Evolutionary conservation across 306 rosid species (phyloP), one percentile per base, ranked within the genome.

Genomic region (Quercus cerris): DNA sequence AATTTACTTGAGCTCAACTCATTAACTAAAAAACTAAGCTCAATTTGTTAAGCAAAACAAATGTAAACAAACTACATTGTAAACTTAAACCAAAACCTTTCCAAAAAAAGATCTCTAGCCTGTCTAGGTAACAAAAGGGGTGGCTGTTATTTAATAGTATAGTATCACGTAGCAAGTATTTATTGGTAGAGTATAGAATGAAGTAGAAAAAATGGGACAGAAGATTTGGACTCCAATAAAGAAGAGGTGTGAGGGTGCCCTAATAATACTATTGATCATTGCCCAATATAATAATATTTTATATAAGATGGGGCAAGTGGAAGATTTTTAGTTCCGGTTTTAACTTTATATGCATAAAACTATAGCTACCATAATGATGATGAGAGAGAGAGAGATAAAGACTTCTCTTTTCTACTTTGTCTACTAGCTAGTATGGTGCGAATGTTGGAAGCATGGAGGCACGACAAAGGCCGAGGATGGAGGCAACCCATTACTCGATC

Each of bases 371-470:
- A 31, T 71, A 68, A 78, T 79, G 77, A 82, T 81, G 80, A 86
- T n/a, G 83, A 80, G 57, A 78, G 88, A 78, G 18, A 75, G 46
- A 41, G 46, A 41, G 46, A 55, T 11, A 14, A 30, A 38, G 20
- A 7, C n/a, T 4, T 58, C 8, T 22, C 80, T 84, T 82, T 71
- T 63, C 78, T 77, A 62, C 11, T 86, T 88, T 91, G 92, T 87
- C 92, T 33, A 55, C 9, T 87, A 85, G 89, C 87, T 25, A 27
- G 87, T 55, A 71, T 71, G 87, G 89, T 91, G 94, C 93, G 94
- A 93, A 93, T 93, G 97, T 93, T 91, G 94, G 94, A 89, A 89
- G 91, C 81, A 93, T 88, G 97, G 97, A 88, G 78, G 96, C 97
- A 91, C 84, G 85, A 75, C 90, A 89, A 83, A 89, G 93, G 88